Evolutionary conservation across 257 asterid genomes (phyloP).

Genomic region (Solanum pinnatisectum): DNA sequence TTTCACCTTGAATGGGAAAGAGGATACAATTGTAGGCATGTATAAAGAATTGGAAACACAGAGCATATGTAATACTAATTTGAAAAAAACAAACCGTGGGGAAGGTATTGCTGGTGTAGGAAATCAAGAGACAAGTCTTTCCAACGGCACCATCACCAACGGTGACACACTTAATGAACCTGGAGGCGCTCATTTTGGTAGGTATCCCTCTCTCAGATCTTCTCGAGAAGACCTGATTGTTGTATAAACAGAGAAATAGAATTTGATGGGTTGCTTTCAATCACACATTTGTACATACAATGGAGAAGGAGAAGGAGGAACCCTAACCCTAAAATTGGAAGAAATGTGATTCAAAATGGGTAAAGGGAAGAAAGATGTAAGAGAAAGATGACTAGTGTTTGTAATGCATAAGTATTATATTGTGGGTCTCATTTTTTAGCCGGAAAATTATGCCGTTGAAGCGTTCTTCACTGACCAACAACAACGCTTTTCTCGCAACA

Average conservation of each 20-base stretch:
- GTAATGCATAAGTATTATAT: not conserved
- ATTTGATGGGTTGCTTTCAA: not conserved
- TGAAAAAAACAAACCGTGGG: conserved; percentile 1
- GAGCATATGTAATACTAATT: too few species aligned
- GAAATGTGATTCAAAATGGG: not conserved
- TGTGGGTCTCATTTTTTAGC: not conserved
- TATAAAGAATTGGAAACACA: not conserved
- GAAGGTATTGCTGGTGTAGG: conserved; percentile 12
- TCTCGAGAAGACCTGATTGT: conserved; percentile 6
- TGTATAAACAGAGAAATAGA: not conserved
- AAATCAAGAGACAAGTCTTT: conserved; percentile 10
- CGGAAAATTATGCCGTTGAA: conserved; percentile 7
- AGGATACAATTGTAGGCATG: not conserved
- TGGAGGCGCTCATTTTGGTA: conserved; percentile 5
- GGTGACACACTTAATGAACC: conserved; percentile 7
- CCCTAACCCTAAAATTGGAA: not conserved
- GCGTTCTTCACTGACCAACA: not conserved
- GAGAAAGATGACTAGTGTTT: not conserved
- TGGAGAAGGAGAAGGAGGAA: not conserved
- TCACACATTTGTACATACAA: not conserved
- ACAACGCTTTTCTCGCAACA: not conserved
- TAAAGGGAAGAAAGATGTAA: not conserved
- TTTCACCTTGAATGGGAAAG: not conserved
- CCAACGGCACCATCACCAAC: conserved; percentile 14
- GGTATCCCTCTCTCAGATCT: not conserved